Evolutionary conservation across 768 basidiomycete species (phyloP), one percentile per base, ranked within the genome.

Genomic region (Tulasnella sp.): DNA sequence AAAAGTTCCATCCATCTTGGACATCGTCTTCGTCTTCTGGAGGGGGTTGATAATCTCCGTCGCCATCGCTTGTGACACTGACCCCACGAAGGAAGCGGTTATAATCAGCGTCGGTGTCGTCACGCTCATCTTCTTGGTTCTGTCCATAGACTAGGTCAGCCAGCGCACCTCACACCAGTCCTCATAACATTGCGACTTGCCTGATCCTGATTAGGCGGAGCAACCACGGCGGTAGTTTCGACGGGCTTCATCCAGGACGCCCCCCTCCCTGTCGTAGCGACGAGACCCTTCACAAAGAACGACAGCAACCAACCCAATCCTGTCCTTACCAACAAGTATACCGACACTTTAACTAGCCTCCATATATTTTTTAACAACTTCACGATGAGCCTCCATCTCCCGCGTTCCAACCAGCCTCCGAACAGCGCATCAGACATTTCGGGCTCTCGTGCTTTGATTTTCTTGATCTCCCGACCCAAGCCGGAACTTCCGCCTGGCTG

Each of bases 391-490:
- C 57, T 61, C 57, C 57, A 61, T 10, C 57, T 61, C n/a, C 57
- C 57, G n/a, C 32, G 46, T 67, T 39, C 29, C 44, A 48, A 29
- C 74, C 74, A 75, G 5, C 74, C 74, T 57, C 74, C 74, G 26
- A 75, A 51, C 6, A 75, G n/a, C n/a, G 74, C 29, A 39, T 75
- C 74, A 3, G 74, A 75, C 55, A 57, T 51, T 29, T 75, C 74
- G 15, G 39, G 29, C 26, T 37, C 57, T 3, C 32, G 51, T 20
- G 57, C 44, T 42, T 55, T 75, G 74, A 75, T 42, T 48, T 35
- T 75, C 51, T 75, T 75, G 16, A 75, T 75, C 57, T 75, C 74
- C 51, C 74, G 44, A 44, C 46, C 57, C 74, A 75, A 23, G 26
- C 74, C 74, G 55, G 44, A 44, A 5, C 26, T 37, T 18, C 71